Evolutionary conservation across 371 early-diverging fungal genomes (phyloP), one percentile per base, ranked within the genome.

Genomic region (Mucor mucedo): DNA sequence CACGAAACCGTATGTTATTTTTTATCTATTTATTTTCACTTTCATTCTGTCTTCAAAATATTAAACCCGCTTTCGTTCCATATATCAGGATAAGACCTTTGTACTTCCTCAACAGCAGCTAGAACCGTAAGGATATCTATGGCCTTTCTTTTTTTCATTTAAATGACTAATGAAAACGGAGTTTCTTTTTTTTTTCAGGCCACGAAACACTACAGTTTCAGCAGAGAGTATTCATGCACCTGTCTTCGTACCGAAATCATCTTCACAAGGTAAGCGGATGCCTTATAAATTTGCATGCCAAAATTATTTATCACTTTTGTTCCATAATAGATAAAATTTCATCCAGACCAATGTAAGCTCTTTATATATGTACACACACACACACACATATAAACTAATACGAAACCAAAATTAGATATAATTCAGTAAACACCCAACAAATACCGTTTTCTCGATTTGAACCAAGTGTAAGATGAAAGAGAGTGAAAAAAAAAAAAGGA

Each of bases 1-100:
- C 95, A 95, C 64, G 90, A 91, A 52, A 70, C 71, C 57, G 90
- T 88, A 80, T 58, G 78, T 71, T 71, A 14, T 42, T 60, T 40
- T 3, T 55, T 21, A 4, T 27, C 21, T 21, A 21, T 44, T 2
- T 44, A 14, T 44, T 44, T 13, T 44, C 6, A 10, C n/a, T 41
- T 52, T 30, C 5, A 21, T 21, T 35, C 8, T 35, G 4, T 35
- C 35, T 35, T 4, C 35, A 35, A 0, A 35, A 4, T 35, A 8
- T 6, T 8, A 35, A 35, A 35, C 35, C 8, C 35, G 4, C 29
- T 3, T 3, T 6, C 14, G 38, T 8, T 47, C 21, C 42, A 28
- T 47, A 16, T 39, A 42, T 33, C 49, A 66, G 66, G 57, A 55
- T 27, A 56, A 66, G 45, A 5, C 66, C n/a, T 52, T 60, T 55